Base-by-base conservation (phyloP, 305 asterid genomes). In the Fraxinus latifolia region DNA sequence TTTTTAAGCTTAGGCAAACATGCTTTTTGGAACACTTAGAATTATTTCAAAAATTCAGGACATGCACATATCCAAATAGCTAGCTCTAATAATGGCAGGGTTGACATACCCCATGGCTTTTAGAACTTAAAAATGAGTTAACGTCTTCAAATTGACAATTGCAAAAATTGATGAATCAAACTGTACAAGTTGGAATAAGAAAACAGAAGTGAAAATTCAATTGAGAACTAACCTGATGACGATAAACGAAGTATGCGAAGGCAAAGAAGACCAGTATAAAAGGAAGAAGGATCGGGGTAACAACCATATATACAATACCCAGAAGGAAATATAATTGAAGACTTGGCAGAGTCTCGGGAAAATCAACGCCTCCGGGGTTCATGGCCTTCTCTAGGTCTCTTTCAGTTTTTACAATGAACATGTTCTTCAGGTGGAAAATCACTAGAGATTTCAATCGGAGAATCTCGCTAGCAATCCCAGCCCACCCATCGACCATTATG, bases 401-500 rank as follows among this genome's bases (percentile, higher is more conserved):
- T 85, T 90, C 93, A 3, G 98, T 95, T 89, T 94, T 95, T 19
- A 95, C 98, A 32, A 95, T 76, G 87, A 95, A 92, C 89, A 92
- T 87, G 88, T 91, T 93, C 87, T 94, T 95, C 5, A 95, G 88
- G 85, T 95, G 97, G 88, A 89, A 95, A 80, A 93, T 92, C 33
- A 93, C 94, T 47, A 95, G 82, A n/a, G 89, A 91, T 81, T 92
- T 94, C 83, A 96, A 81, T 58, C 97, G 89, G 78, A 96, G 96
- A 82, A 96, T 94, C 83, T 96, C 99, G 80, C 93, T 80, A 25
- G 99, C 98, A 34, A 96, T 89, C 79, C 93, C 98, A 6, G 99
- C 98, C 99, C 98, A 95, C 70, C 99, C 99, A 80, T 95, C 99
- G 8, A 93, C 89, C 99, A 95, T 93, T 85, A 93, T 91, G 85